Evolutionary conservation across 169 alveolate species (phyloP), one percentile per base, ranked within the genome.

Genomic region (Plasmodium fragile): DNA sequence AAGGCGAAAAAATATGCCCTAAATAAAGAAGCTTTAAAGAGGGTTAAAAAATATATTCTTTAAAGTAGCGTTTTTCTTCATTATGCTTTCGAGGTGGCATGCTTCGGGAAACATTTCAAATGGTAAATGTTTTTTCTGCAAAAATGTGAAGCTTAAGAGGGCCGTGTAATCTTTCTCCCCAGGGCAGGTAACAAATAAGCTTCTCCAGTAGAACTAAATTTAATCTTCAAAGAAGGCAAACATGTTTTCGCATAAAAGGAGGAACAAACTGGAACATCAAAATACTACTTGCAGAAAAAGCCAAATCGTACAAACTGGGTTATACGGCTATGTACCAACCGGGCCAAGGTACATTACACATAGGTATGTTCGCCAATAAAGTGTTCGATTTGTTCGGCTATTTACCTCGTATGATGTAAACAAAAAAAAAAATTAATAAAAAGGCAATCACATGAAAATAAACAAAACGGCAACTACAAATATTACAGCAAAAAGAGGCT

Each of bases 271-370:
- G 39, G 25, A 65, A 65, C 2, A 65, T 65, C 11, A 65, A 65
- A 65, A 65, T 65, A n/a, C 36, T 65, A 65, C 36, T 65, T 65
- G 13, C 30, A 65, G 75, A 65, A 65, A 65, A 65, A n/a, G 75
- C 36, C 18, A 34, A 22, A 3, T 65, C 41, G n/a, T 65, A 18
- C 13, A 65, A 65, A 22, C 36, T 65, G 59, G 59, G 59, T 16
- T 6, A 49, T 3, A 49, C 22, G 59, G 1, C 8, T 4, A 4
- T 16, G 36, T 65, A 22, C 75, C 75, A 18, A 8, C n/a, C 75
- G 5, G 13, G 36, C 75, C 59, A 49, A 18, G 59, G 13, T 65
- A 39, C 36, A 22, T 28, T 65, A n/a, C 75, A 65, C 36, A 65
- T 65, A 25, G 41, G 75, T 18, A 65, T 7, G 6, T 25, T 65